These are phyloP conservation scores for Haplosporangium sp. DNA, from an alignment of 371 early-diverging fungal species.

Conservation along the genomic window DNA sequence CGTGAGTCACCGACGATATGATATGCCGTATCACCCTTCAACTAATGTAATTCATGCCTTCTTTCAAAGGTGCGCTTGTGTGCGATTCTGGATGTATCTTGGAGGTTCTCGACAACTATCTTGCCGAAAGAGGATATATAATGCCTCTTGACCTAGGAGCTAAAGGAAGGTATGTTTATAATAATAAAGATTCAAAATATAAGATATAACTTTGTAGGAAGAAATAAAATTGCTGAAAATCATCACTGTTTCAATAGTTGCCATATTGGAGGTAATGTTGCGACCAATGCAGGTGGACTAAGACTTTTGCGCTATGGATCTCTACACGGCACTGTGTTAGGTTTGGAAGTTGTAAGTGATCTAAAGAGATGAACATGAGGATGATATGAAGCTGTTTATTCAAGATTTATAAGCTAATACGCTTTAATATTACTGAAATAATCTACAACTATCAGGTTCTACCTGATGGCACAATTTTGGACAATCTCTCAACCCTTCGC, in stretches of 20 bases:
- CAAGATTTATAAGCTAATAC: neutral
- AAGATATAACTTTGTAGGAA: no score
- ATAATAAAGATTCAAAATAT: no score
- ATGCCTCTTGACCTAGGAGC: conserved; percentile 96
- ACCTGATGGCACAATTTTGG: conserved; percentile 90
- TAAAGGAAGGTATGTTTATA: conserved; percentile 75
- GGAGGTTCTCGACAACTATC: conserved; percentile 83
- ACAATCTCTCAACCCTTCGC: conserved; percentile 81
- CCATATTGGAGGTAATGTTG: conserved; percentile 95
- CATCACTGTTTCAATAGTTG: conserved; percentile 58
- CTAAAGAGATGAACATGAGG: no score
- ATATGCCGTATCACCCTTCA: neutral
- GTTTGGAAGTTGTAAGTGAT: conserved; percentile 76
- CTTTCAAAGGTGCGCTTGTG: conserved; percentile 71
- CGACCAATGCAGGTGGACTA: conserved; percentile 97
- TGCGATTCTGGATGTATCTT: conserved; percentile 93
- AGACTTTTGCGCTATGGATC: conserved; percentile 92
- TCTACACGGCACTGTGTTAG: conserved; percentile 92
- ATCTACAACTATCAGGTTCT: conserved; percentile 67
- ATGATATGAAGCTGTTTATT: neutral
- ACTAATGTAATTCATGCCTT: neutral
- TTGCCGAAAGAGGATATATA: conserved; percentile 82
- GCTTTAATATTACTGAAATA: neutral
- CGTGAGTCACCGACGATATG: neutral
- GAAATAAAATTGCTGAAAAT: neutral